Evolutionary conservation across 1,284 basidiomycete genomes (phyloP).

Genomic region (Pseudozyma tsukubaensis): DNA sequence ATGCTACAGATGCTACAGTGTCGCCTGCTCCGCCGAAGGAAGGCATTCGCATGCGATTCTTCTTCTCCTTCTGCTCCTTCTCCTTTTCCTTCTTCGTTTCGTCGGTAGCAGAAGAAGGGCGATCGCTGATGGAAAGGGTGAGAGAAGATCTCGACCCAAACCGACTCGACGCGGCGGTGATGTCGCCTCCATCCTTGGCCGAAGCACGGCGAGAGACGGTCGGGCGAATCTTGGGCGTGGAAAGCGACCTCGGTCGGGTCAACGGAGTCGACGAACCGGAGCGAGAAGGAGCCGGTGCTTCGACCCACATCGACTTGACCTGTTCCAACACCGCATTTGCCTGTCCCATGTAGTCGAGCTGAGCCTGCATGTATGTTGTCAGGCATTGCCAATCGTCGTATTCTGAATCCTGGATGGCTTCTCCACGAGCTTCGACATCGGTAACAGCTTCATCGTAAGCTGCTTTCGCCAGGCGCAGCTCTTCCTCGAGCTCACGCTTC

Average conservation of each 20-base stretch:
- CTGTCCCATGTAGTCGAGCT: constrained; percentile 53
- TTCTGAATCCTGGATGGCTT: constrained; percentile 53
- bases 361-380: constrained; percentile 54
- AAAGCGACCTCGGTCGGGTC: constrained; percentile 17
- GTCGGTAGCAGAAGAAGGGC: constrained; percentile 2
- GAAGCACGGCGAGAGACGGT: constrained; percentile 27
- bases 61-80: constrained; percentile 35
- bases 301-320: constrained; percentile 39
- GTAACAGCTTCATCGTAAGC: constrained; percentile 57
- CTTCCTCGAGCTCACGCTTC: constrained; percentile 61
- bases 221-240: constrained; percentile 21
- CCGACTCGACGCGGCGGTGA: constrained; percentile 12
- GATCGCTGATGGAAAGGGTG: constrained; percentile 23
- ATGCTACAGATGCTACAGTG: constrained; percentile 33
- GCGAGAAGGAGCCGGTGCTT: constrained; percentile 11
- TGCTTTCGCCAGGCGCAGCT: constrained; percentile 56
- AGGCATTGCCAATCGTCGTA: constrained; percentile 53
- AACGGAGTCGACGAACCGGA: constrained; percentile 13
- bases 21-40: constrained; percentile 37
- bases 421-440: constrained; percentile 52
- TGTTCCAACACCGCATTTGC: constrained; percentile 53
- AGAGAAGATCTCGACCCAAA: constrained; percentile 31
- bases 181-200: constrained; percentile 27
- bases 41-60: constrained; percentile 39
- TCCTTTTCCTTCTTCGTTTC: constrained; percentile 16